phyloP scores from a whole-genome alignment of 305 asterid species.

The Petunia hybrid region DNA sequence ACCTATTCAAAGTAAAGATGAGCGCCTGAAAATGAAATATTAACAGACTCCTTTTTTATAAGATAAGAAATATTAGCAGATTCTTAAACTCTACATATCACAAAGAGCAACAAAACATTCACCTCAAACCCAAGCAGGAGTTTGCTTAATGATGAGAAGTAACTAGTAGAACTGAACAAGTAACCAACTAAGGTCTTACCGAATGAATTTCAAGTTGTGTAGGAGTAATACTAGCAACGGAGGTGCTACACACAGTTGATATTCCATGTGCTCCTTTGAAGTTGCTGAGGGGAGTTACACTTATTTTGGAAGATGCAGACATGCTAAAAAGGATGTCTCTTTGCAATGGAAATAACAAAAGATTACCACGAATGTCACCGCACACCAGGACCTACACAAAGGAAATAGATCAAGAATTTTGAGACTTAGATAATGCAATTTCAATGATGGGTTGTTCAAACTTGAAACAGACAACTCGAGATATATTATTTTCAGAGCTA shows the following conservation, averaged over 20 bases:
- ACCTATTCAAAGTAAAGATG: too few relatives aligned
- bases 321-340: conserved; percentile 50
- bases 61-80: conserved; percentile 2
- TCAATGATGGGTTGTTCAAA: conserved; percentile 1
- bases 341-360: conserved; percentile 72
- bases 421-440: not conserved
- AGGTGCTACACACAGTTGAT: conserved; percentile 85
- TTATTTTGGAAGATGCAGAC: conserved; percentile 52
- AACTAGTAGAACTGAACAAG: conserved; percentile 12
- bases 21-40: conserved; percentile 21
- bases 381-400: conserved; percentile 81
- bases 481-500: conserved; percentile 16
- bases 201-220: conserved; percentile 75
- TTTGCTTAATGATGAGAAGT: not conserved
- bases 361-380: conserved; percentile 95
- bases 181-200: conserved; percentile 61
- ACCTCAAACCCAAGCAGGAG: conserved; percentile 28
- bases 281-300: conserved; percentile 57
- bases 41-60: not conserved
- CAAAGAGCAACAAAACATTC: conserved; percentile 19
- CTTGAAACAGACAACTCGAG: conserved; percentile 24
- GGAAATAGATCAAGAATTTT: conserved; percentile 26
- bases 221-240: conserved; percentile 55
- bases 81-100: conserved; percentile 23
- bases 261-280: conserved; percentile 98